These are phyloP conservation scores for Myxozyma vanderwaltii DNA, from an alignment of 805 yeast genomes.

Conservation along the genomic window DNA sequence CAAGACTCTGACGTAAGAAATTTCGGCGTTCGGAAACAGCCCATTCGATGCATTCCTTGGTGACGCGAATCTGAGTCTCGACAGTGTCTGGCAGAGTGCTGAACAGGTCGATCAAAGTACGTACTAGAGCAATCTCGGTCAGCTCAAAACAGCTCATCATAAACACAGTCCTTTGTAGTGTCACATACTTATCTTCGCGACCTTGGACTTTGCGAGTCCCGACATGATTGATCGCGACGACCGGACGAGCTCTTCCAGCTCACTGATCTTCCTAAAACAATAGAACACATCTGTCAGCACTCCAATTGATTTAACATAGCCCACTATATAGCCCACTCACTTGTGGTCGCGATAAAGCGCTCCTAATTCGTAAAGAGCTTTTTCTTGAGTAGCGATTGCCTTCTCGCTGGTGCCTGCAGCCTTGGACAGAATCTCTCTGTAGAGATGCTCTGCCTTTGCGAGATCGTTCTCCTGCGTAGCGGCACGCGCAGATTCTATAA, in stretches of 20 bases:
- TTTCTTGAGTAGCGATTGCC: conserved; percentile 59
- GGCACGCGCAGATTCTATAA: conserved; percentile 55
- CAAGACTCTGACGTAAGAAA: conserved; percentile 84
- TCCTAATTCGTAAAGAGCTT: conserved; percentile 75
- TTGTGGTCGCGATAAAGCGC: conserved; percentile 57
- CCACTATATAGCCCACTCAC: conserved; percentile 9
- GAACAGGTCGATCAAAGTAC: conserved; percentile 74
- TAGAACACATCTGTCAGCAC: background rate
- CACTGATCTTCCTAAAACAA: conserved; percentile 45
- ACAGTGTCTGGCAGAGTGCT: conserved; percentile 63
- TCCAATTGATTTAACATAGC: background rate
- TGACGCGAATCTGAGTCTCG: conserved; percentile 70
- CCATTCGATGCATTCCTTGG: conserved; percentile 84
- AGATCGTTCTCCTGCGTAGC: conserved; percentile 55
- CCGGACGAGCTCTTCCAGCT: conserved; percentile 63
- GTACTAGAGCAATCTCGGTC: conserved; percentile 43
- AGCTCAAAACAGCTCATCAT: background rate
- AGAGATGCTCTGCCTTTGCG: conserved; percentile 61
- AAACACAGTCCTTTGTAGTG: background rate
- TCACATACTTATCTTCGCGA: conserved; percentile 70
- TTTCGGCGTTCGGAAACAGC: conserved; percentile 78
- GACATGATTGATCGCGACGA: conserved; percentile 72
- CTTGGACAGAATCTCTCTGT: conserved; percentile 51
- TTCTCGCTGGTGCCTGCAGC: conserved; percentile 45
- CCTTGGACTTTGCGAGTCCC: conserved; percentile 86